phyloP scores from a whole-genome alignment of 2,329 filamentous ascomycete genomes.

The Cryphonectria parasitica region DNA sequence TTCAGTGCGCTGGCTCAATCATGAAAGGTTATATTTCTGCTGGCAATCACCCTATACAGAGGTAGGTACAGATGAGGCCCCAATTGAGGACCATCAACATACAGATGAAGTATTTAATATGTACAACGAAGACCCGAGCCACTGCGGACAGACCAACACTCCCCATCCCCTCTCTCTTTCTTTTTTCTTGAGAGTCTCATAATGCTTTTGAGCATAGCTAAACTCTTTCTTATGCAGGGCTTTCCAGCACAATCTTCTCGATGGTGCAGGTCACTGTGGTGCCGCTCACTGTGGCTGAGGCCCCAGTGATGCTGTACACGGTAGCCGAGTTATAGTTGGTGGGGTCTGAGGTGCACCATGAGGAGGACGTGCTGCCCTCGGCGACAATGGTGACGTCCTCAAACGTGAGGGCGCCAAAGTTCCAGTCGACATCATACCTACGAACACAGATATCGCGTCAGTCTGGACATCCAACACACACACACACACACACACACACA shows the following conservation, averaged over 20 bases:
- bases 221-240: slow-evolving; percentile 33
- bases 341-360: slow-evolving; percentile 41
- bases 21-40: neutral
- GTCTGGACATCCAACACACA: neutral
- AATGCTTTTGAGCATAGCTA: too few species aligned
- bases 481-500: neutral
- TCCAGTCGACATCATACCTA: slow-evolving; percentile 42
- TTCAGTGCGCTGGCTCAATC: neutral
- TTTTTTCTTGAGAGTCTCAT: neutral
- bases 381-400: slow-evolving; percentile 53
- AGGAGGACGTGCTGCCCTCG: slow-evolving; percentile 35
- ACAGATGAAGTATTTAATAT: neutral
- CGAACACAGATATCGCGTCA: neutral
- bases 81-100: neutral
- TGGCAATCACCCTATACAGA: neutral
- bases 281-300: slow-evolving; percentile 40
- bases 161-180: neutral
- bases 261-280: slow-evolving; percentile 48
- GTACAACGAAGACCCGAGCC: neutral
- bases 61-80: neutral
- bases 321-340: slow-evolving; percentile 45
- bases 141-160: neutral
- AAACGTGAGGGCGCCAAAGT: slow-evolving; percentile 45
- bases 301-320: slow-evolving; percentile 40
- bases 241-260: slow-evolving; percentile 48